Conservation (phyloP, 257 asterid genomes). For the Prunella vulgaris region DNA sequence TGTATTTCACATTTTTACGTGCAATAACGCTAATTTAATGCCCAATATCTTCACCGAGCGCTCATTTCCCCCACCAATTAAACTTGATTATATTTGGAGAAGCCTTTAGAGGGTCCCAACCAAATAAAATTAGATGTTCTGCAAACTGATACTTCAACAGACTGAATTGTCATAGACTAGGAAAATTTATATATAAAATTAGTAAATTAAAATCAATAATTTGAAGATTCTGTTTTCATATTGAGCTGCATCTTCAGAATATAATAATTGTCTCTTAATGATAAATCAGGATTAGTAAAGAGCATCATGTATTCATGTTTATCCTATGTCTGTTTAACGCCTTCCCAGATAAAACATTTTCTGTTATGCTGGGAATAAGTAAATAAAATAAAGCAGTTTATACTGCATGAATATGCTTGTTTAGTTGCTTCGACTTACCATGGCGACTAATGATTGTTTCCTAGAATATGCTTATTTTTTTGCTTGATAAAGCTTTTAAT, state of each 20-base stretch:
- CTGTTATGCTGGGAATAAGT: background rate
- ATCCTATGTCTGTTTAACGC: background rate
- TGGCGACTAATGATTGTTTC: background rate
- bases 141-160: background rate
- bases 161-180: no score
- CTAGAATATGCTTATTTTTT: background rate
- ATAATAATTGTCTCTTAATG: background rate
- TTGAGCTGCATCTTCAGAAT: background rate
- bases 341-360: background rate
- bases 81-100: no score
- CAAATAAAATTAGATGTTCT: background rate
- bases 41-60: no score
- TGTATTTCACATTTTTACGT: no score
- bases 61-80: no score
- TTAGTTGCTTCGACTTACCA: background rate
- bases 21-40: no score
- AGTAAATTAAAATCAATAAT: background rate
- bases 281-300: background rate
- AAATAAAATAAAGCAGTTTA: background rate
- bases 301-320: background rate
- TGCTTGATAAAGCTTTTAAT: background rate
- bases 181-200: background rate
- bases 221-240: background rate
- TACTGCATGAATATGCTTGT: background rate
- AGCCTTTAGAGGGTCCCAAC: no score